Conservation (phyloP, 371 early-diverging fungal genomes). For the Blakeslea trispora region DNA sequence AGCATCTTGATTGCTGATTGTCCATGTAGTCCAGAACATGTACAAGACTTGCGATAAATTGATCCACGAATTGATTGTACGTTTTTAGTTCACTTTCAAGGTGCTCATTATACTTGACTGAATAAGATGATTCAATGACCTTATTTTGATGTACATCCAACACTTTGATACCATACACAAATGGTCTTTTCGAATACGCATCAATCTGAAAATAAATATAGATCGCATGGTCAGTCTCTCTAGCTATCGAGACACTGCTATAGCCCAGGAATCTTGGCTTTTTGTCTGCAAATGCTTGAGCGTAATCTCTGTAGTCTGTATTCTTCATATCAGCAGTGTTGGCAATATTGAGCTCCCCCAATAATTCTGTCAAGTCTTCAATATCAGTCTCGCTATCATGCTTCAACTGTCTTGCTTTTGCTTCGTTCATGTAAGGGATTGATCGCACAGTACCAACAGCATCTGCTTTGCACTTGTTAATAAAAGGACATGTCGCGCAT, state of each 20-base stretch:
- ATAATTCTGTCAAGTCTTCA: slow-evolving; percentile 40
- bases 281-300: slow-evolving; percentile 24
- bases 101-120: slow-evolving; percentile 1
- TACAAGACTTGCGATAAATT: slow-evolving; percentile 20
- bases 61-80: slow-evolving; percentile 10
- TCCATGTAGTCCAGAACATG: slow-evolving; percentile 10
- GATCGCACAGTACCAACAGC: slow-evolving; percentile 35
- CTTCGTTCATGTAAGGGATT: slow-evolving; percentile 35
- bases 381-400: slow-evolving; percentile 32
- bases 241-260: slow-evolving; percentile 24
- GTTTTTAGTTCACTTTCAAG: not conserved
- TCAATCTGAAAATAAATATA: slow-evolving; percentile 32
- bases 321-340: not conserved
- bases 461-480: slow-evolving; percentile 39
- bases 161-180: slow-evolving; percentile 22
- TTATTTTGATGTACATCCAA: not conserved
- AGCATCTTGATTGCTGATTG: slow-evolving; percentile 16
- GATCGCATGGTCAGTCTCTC: slow-evolving; percentile 28
- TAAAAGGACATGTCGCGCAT: slow-evolving; percentile 47
- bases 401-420: slow-evolving; percentile 25
- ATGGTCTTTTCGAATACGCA: slow-evolving; percentile 23
- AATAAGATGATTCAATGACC: not conserved
- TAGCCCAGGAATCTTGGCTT: slow-evolving; percentile 38
- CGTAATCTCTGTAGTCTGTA: slow-evolving; percentile 15
- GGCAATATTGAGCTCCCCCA: slow-evolving; percentile 10